Conservation (phyloP, 2,329 filamentous ascomycete species). For the Scleromitrula shiraiana region DNA sequence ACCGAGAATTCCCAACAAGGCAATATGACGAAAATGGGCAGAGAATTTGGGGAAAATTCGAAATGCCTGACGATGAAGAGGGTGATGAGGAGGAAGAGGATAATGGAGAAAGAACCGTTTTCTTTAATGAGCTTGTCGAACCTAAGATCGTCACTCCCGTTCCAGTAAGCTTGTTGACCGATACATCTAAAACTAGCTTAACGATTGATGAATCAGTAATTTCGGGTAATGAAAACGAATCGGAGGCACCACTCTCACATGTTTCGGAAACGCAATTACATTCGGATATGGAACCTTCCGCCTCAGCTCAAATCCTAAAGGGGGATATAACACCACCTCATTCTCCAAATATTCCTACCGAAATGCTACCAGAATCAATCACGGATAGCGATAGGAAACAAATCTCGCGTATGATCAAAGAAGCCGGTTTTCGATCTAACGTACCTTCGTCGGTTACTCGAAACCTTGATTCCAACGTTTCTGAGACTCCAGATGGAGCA, state of each 20-base stretch:
- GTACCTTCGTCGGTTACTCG: slow-evolving; percentile 34
- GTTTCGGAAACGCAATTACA: slow-evolving; percentile 24
- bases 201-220: slow-evolving; percentile 5
- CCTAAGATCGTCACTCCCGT: slow-evolving; percentile 52
- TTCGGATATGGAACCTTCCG: slow-evolving; percentile 11
- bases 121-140: slow-evolving; percentile 57
- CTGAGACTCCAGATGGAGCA: slow-evolving; percentile 21
- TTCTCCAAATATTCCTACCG: slow-evolving; percentile 14
- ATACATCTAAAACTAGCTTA: slow-evolving; percentile 2
- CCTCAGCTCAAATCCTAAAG: neutral
- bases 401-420: slow-evolving; percentile 38
- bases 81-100: slow-evolving; percentile 44
- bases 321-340: neutral
- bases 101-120: slow-evolving; percentile 52
- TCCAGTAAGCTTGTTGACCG: slow-evolving; percentile 21
- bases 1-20: slow-evolving; percentile 51
- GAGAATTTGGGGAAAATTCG: slow-evolving; percentile 70
- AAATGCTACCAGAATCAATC: slow-evolving; percentile 19
- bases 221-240: neutral
- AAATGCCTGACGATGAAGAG: slow-evolving; percentile 59
- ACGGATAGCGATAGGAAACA: slow-evolving; percentile 29
- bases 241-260: slow-evolving; percentile 22
- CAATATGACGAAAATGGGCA: slow-evolving; percentile 61
- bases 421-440: slow-evolving; percentile 40
- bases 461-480: slow-evolving; percentile 21